These are phyloP conservation scores for Hordeum marinum DNA, from an alignment of 176 grass and related monocot species.

Conservation along the genomic window DNA sequence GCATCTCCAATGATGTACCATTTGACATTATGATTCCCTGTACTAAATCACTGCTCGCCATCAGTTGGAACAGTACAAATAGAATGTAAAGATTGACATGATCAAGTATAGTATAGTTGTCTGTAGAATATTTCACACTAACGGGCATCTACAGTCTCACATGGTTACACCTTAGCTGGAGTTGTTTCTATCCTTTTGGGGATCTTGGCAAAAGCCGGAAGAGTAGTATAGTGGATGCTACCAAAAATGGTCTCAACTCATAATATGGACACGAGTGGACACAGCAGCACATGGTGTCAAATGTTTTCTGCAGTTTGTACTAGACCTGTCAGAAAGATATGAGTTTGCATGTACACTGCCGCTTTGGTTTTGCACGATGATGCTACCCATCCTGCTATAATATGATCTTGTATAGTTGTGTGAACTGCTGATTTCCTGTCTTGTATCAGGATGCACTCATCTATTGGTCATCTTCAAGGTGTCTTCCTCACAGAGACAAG, in stretches of 20 bases:
- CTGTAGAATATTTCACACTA: not conserved
- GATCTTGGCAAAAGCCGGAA: not conserved
- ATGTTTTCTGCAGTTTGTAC: not conserved
- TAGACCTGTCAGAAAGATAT: slow-evolving; percentile 1
- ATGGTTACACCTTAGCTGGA: not conserved
- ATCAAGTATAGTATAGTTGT: slow-evolving; percentile 3
- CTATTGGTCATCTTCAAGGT: slow-evolving; percentile 97
- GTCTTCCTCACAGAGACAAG: slow-evolving; percentile 61
- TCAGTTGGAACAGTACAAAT: not conserved
- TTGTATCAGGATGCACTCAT: slow-evolving; percentile 68
- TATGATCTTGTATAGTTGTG: not conserved
- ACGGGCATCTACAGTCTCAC: not conserved
- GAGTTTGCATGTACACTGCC: not conserved
- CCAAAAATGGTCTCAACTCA: not conserved
- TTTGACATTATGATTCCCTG: not conserved
- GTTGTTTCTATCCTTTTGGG: not conserved
- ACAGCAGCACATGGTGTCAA: not conserved
- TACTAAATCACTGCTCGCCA: not conserved
- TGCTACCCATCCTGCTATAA: not conserved
- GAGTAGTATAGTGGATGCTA: not conserved
- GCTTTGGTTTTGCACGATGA: not conserved
- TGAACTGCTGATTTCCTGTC: slow-evolving; percentile 18
- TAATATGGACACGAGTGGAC: not conserved
- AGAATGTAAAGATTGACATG: not conserved
- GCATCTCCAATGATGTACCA: not conserved